A percentile compares a stretch with the other conserved stretches of the same genome.
phyloP scores from a whole-genome alignment of 495 filamentous ascomycete species.

The Aspergillus egyptiacus region DNA sequence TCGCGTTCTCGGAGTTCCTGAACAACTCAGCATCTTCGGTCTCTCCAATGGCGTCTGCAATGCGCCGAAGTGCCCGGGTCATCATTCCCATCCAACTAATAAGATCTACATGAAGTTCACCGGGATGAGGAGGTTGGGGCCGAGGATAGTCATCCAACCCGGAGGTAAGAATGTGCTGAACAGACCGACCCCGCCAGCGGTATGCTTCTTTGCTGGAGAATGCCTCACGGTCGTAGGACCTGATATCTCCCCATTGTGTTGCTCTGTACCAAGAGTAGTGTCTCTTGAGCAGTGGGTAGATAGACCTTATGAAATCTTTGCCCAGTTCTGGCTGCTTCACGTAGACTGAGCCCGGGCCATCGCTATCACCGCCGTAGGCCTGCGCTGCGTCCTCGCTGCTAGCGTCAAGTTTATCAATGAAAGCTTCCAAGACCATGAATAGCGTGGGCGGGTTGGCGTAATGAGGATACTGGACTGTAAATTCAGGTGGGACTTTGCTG shows the following conservation, averaged over 20 bases:
- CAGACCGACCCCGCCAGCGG: conserved; percentile 89
- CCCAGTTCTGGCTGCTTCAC: conserved; percentile 62
- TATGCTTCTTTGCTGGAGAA: conserved; percentile 86
- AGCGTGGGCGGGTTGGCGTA: conserved; percentile 98
- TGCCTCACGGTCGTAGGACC: conserved; percentile 80
- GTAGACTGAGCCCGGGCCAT: conserved; percentile 49
- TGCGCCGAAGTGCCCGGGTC: conserved; percentile 70
- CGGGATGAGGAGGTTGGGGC: conserved; percentile 92
- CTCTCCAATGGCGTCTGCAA: conserved; percentile 66
- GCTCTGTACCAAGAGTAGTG: conserved; percentile 93
- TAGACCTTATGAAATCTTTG: conserved; percentile 63
- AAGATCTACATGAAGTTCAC: conserved; percentile 91
- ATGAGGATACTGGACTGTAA: conserved; percentile 94
- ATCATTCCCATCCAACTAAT: conserved; percentile 97
- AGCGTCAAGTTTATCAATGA: conserved; percentile 65
- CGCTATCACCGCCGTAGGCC: conserved; percentile 18
- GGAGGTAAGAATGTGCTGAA: conserved; percentile 81
- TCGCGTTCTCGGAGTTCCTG: conserved; percentile 66
- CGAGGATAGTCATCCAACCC: conserved; percentile 95
- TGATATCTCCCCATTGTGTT: conserved; percentile 87
- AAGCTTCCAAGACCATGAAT: conserved; percentile 78
- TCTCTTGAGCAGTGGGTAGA: conserved; percentile 88
- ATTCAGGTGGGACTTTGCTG: conserved; percentile 92
- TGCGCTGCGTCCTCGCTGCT: conserved; percentile 27
- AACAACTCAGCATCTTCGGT: conserved; percentile 69